Evolutionary conservation across 768 basidiomycete genomes (phyloP), one percentile per base, ranked within the genome.

Genomic region (Trametes punicea): DNA sequence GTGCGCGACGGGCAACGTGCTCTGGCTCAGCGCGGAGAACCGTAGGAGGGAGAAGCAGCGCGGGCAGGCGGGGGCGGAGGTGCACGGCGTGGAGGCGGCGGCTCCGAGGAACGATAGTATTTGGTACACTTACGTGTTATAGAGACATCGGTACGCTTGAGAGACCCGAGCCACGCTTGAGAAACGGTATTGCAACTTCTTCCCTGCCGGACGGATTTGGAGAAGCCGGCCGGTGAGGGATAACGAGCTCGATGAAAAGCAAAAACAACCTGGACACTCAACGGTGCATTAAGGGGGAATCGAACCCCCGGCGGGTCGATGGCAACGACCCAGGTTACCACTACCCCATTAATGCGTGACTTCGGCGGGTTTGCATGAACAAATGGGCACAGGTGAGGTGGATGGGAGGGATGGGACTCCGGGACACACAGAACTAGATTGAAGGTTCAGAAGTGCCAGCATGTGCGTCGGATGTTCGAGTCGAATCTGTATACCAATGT

Each of bases 301-400:
- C 83, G 84, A 87, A 87, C 85, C 84, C 84, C 84, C 85, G 85
- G 85, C 85, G 85, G 85, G 83, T 87, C 85, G 84, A 69, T 69
- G 67, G 67, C 67, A 69, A 69, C 67, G 67, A 69, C 67, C 67
- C 67, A 69, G 67, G 67, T 69, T 69, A 69, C 67, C 67, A 69
- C 67, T 69, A 69, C 67, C 67, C 68, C 67, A 69, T 69, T 69
- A 69, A 66, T 68, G 67, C 67, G 9, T 18, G 31, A 8, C 1
- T 8, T 15, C 8, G n/a, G 34, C 9, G 4, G n/a, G 2, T 7
- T n/a, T n/a, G n/a, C n/a, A n/a, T n/a, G n/a, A n/a, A n/a, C n/a
- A n/a, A n/a, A n/a, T n/a, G n/a, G n/a, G n/a, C n/a, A n/a, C n/a
- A n/a, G n/a, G n/a, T n/a, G n/a, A n/a, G n/a, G n/a, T n/a, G n/a